Percentiles rank a stretch among this genome's conserved stretches.
phyloP scores from a whole-genome alignment of 371 early-diverging fungal genomes.

The Blakeslea trispora region DNA sequence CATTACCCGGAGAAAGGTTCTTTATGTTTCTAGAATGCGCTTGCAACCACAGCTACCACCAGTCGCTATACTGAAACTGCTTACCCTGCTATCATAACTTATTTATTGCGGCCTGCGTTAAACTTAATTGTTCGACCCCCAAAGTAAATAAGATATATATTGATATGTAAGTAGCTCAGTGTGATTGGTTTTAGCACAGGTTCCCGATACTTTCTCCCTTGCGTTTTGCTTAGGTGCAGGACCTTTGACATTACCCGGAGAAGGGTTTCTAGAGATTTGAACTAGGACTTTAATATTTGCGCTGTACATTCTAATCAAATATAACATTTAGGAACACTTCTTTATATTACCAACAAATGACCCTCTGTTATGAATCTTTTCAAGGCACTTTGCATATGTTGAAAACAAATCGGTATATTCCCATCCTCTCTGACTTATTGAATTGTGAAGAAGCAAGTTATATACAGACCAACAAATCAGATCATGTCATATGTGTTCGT shows the following conservation, averaged over 20 bases:
- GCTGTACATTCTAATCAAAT: not conserved
- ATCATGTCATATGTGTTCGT: constrained; percentile 1
- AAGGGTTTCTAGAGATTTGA: constrained; percentile 2
- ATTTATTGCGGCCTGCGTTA: not conserved
- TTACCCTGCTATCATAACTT: constrained; percentile 2
- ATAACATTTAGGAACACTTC: not conserved
- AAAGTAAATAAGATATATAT: constrained; percentile 2
- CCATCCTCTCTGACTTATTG: constrained; percentile 2
- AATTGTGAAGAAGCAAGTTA: constrained; percentile 3
- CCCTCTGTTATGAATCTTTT: constrained; percentile 3
- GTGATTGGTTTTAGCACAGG: constrained; percentile 1
- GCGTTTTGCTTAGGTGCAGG: constrained; percentile 3
- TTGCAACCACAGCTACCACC: constrained; percentile 2
- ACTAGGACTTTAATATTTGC: constrained; percentile 2
- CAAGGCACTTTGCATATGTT: not conserved
- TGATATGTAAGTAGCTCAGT: constrained; percentile 2
- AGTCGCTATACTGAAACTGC: not conserved
- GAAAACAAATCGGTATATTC: constrained; percentile 1
- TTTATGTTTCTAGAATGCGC: not conserved
- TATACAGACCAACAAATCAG: constrained; percentile 1
- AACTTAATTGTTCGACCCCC: constrained; percentile 3
- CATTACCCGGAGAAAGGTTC: constrained; percentile 1
- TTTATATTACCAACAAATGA: constrained; percentile 1
- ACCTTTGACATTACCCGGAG: constrained; percentile 3
- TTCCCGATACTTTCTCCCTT: constrained; percentile 3